phyloP scores from a whole-genome alignment of 2,329 filamentous ascomycete genomes.

The Rugonectria rugulosa region DNA sequence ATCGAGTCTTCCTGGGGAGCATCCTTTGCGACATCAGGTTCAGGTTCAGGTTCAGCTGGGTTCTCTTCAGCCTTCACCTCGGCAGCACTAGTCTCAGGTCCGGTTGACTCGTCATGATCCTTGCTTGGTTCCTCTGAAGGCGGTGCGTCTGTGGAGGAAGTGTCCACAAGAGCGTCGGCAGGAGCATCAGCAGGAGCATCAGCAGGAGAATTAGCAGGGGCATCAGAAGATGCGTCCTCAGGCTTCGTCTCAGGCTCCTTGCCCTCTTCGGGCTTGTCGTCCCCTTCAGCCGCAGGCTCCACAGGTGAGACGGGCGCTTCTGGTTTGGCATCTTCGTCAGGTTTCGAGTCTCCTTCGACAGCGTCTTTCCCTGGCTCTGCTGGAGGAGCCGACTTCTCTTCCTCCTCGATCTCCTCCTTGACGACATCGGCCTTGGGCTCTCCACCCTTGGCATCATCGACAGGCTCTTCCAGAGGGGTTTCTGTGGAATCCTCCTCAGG shows the following conservation, averaged over 20 bases:
- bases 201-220: not conserved
- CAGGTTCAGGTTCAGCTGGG: not conserved
- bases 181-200: not conserved
- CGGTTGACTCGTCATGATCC: conserved; percentile 10
- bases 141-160: no score
- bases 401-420: not conserved
- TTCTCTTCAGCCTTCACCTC: conserved; percentile 4
- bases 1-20: not conserved
- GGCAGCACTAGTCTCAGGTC: not conserved
- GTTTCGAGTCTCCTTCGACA: not conserved
- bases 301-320: not conserved
- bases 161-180: not conserved
- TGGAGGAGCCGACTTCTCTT: not conserved
- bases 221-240: not conserved
- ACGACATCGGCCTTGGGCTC: not conserved
- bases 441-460: not conserved
- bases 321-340: not conserved
- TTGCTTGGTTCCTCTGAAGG: conserved; percentile 2
- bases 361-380: conserved; percentile 3
- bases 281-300: conserved; percentile 4
- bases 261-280: conserved; percentile 3
- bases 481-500: not conserved
- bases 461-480: not conserved
- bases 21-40: conserved; percentile 3
- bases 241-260: not conserved